Conservation (phyloP, 495 filamentous ascomycete genomes). For the Talaromyces ruber region DNA sequence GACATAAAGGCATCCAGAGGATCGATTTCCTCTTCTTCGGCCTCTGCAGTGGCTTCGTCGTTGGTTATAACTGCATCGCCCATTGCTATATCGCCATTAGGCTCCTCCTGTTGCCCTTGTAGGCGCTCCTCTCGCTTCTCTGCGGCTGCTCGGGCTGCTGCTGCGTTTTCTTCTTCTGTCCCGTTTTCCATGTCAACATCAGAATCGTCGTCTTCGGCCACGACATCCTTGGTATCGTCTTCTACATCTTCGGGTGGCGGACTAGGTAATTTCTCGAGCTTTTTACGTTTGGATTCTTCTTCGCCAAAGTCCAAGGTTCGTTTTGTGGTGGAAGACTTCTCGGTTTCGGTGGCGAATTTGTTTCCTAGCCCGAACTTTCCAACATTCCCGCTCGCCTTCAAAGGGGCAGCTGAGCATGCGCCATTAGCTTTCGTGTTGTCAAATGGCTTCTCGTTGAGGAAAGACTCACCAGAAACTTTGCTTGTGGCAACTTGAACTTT, state of each 20-base stretch:
- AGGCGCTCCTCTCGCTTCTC: constrained; percentile 65
- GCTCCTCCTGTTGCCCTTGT: constrained; percentile 39
- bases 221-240: constrained; percentile 50
- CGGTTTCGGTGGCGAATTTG: constrained; percentile 49
- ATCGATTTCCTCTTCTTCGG: constrained; percentile 70
- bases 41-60: constrained; percentile 23
- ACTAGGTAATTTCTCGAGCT: constrained; percentile 78
- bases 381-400: constrained; percentile 61
- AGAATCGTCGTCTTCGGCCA: constrained; percentile 45
- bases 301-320: constrained; percentile 77
- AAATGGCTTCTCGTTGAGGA: background rate
- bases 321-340: constrained; percentile 59
- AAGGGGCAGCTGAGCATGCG: constrained; percentile 17
- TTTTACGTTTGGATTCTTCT: constrained; percentile 76
- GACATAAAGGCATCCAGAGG: constrained; percentile 96
- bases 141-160: constrained; percentile 71
- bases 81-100: constrained; percentile 27
- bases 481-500: constrained; percentile 40
- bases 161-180: constrained; percentile 80
- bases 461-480: constrained; percentile 27
- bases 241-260: constrained; percentile 55
- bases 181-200: constrained; percentile 63
- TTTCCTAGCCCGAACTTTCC: constrained; percentile 77
- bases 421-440: constrained; percentile 8
- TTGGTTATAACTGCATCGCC: constrained; percentile 37